These are phyloP conservation scores for Ascochyta pisi DNA, from an alignment of 2,329 filamentous ascomycete species.

Conservation along the genomic window DNA sequence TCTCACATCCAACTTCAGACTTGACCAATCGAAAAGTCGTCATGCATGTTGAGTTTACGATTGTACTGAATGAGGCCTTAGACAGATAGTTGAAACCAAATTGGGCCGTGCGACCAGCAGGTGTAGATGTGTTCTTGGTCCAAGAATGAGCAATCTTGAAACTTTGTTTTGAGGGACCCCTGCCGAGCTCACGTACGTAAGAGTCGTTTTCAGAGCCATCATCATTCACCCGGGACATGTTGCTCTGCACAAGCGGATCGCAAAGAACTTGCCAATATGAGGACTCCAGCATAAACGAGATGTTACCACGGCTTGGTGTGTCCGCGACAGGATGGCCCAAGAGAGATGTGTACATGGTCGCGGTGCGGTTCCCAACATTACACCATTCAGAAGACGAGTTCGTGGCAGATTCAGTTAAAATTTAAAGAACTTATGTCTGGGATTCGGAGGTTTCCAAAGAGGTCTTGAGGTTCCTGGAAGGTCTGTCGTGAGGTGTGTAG, in stretches of 20 bases:
- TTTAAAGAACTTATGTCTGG: not conserved
- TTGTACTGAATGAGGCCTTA: not conserved
- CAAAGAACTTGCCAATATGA: not conserved
- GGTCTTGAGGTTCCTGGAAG: not conserved
- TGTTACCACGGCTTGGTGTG: not conserved
- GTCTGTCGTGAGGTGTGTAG: not conserved
- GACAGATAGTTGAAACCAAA: not conserved
- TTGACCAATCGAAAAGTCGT: not conserved
- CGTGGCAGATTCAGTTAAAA: not conserved
- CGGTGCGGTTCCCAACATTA: not conserved
- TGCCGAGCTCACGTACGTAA: not conserved
- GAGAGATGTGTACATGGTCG: not conserved
- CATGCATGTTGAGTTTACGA: not conserved
- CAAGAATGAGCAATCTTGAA: not conserved
- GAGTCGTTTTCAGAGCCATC: too few species aligned
- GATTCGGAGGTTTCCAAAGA: conserved; percentile 3
- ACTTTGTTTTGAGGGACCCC: not conserved
- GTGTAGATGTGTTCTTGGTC: not conserved
- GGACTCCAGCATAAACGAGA: not conserved
- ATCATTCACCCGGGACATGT: not conserved
- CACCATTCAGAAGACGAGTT: not conserved
- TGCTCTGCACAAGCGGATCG: not conserved
- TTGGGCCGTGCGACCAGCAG: not conserved
- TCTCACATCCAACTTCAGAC: not conserved
- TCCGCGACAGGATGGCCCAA: not conserved